These are phyloP conservation scores for Fusarium sublunatum DNA, from an alignment of 2,329 filamentous ascomycete species.

Conservation along the genomic window DNA sequence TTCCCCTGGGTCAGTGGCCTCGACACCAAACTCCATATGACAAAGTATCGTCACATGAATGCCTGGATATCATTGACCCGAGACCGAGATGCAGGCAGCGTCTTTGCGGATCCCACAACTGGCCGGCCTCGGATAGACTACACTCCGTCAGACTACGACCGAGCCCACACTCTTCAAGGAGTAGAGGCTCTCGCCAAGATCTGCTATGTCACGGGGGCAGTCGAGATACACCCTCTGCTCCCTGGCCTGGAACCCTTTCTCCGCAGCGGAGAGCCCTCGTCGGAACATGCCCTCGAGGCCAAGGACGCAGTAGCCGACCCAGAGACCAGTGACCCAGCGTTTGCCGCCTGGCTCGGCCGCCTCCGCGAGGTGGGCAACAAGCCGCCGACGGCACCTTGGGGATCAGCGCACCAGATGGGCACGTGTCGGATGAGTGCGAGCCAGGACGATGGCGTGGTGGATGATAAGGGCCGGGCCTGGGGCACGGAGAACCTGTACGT, in stretches of 20 bases:
- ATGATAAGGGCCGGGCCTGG: slow-evolving; percentile 71
- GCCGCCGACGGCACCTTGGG: slow-evolving; percentile 65
- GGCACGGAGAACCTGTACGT: slow-evolving; percentile 73
- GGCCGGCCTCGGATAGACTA: slow-evolving; percentile 77
- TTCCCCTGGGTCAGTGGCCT: slow-evolving; percentile 76
- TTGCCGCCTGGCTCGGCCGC: slow-evolving; percentile 69
- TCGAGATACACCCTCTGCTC: slow-evolving; percentile 78
- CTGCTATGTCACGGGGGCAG: slow-evolving; percentile 80
- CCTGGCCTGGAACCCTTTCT: slow-evolving; percentile 73
- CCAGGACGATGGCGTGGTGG: slow-evolving; percentile 66
- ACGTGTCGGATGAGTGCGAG: slow-evolving; percentile 76
- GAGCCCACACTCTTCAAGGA: slow-evolving; percentile 76
- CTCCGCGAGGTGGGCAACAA: slow-evolving; percentile 62
- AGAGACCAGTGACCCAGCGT: slow-evolving; percentile 68
- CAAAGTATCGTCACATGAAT: slow-evolving; percentile 75
- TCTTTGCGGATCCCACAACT: slow-evolving; percentile 76
- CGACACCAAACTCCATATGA: slow-evolving; percentile 76
- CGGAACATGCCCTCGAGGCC: slow-evolving; percentile 31
- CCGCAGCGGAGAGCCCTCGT: slow-evolving; percentile 42
- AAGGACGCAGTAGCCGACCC: slow-evolving; percentile 45
- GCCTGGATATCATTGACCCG: slow-evolving; percentile 79
- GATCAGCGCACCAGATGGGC: slow-evolving; percentile 86
- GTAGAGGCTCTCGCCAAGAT: slow-evolving; percentile 79
- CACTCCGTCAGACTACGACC: slow-evolving; percentile 76
- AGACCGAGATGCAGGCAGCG: slow-evolving; percentile 79